Evolutionary conservation across 305 asterid genomes (phyloP).

Genomic region (Plantago rigida): DNA sequence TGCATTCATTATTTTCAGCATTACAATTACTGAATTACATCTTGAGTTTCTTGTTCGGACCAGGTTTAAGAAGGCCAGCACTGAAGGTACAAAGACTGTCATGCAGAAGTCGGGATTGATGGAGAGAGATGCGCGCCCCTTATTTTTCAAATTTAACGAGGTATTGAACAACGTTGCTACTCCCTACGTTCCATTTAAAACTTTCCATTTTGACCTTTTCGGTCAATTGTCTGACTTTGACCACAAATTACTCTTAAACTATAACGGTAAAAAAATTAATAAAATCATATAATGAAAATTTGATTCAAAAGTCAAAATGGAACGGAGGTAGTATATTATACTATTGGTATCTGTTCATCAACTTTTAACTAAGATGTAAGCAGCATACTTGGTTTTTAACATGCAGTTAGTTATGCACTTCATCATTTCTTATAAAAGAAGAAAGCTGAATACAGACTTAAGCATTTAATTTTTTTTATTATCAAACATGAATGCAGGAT

Average conservation of each 20-base stretch:
- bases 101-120: conserved; percentile 32
- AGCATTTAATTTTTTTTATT: not conserved
- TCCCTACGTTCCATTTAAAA: no score
- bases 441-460: not conserved
- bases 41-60: conserved; percentile 15
- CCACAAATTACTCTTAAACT: no score
- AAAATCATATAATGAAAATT: no score
- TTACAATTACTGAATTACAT: not conserved
- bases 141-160: conserved; percentile 79
- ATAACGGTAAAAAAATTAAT: no score
- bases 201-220: no score
- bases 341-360: no score
- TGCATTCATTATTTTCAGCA: no score
- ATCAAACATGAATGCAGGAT: not conserved
- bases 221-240: no score
- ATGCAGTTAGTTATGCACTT: not conserved
- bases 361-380: no score
- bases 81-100: conserved; percentile 35
- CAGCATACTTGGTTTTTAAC: no score
- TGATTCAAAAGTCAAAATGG: no score
- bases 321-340: no score
- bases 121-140: conserved; percentile 67
- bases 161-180: conserved; percentile 27
- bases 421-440: not conserved
- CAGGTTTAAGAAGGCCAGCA: conserved; percentile 57